These are phyloP conservation scores for Bombardia bombarda DNA, from an alignment of 495 filamentous ascomycete species.

Conservation along the genomic window DNA sequence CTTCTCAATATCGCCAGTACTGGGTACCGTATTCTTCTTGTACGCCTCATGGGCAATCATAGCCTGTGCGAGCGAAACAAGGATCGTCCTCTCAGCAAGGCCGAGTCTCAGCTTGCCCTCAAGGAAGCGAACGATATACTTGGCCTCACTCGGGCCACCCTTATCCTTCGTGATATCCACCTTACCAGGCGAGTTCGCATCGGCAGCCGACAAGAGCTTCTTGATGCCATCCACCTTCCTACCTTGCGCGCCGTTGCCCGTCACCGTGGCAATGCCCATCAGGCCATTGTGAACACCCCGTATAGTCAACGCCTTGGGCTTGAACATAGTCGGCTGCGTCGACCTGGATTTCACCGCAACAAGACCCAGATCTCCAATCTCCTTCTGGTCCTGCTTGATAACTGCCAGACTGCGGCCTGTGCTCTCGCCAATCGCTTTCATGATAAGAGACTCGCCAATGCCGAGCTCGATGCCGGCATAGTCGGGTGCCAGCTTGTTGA, in stretches of 20 bases:
- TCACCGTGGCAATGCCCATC: conserved; percentile 77
- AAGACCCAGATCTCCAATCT: conserved; percentile 90
- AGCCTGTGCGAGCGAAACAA: conserved; percentile 82
- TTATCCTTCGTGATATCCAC: conserved; percentile 89
- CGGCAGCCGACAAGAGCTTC: conserved; percentile 82
- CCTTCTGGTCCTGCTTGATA: conserved; percentile 89
- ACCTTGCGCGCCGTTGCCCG: conserved; percentile 80
- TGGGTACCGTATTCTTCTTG: conserved; percentile 56
- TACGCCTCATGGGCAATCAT: conserved; percentile 74
- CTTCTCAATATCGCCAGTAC: conserved; percentile 64
- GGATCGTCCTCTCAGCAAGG: conserved; percentile 83
- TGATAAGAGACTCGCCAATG: conserved; percentile 94
- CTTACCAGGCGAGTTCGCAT: conserved; percentile 61
- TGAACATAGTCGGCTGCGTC: conserved; percentile 95
- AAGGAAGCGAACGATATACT: conserved; percentile 84
- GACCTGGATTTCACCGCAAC: conserved; percentile 91
- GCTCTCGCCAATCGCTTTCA: conserved; percentile 94
- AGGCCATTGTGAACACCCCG: conserved; percentile 80
- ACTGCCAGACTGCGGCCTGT: conserved; percentile 80
- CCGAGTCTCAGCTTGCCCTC: conserved; percentile 91
- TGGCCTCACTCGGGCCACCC: conserved; percentile 89
- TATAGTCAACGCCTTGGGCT: conserved; percentile 84
- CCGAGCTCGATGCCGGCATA: conserved; percentile 94
- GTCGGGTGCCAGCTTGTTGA: conserved; percentile 94
- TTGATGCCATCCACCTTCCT: conserved; percentile 93